Conservation (phyloP, 2,329 filamentous ascomycete species). For the Cladobotryum protrusum region DNA sequence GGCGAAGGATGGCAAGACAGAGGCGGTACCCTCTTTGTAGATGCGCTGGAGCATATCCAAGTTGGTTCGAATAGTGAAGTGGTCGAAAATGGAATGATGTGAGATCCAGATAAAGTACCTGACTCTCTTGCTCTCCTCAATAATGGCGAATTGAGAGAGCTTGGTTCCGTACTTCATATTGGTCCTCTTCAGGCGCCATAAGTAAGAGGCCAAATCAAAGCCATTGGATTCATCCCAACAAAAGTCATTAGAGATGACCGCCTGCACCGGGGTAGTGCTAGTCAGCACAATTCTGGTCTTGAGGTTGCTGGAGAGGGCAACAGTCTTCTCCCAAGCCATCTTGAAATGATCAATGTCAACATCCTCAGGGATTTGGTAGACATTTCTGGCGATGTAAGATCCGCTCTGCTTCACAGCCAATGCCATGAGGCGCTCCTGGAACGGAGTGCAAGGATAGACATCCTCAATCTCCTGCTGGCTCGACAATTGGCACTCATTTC, state of each 20-base stretch:
- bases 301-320: conserved; percentile 8
- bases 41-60: conserved; percentile 2
- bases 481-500: neutral
- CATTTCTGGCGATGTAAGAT: conserved; percentile 27
- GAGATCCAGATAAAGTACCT: neutral
- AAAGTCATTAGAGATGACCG: conserved; percentile 1
- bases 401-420: conserved; percentile 25
- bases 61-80: conserved; percentile 10
- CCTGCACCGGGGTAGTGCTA: neutral
- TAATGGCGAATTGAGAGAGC: conserved; percentile 6
- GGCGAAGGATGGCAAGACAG: neutral
- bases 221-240: too few species aligned
- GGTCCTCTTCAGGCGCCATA: too few species aligned
- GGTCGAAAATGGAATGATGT: conserved; percentile 14
- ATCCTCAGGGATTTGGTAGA: conserved; percentile 5
- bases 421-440: conserved; percentile 21
- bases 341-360: conserved; percentile 16
- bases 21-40: neutral
- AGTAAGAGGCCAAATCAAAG: neutral
- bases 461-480: conserved; percentile 11
- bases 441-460: conserved; percentile 17
- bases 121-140: neutral
- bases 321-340: conserved; percentile 19
- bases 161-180: conserved; percentile 7
- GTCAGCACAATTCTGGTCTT: conserved; percentile 5